These are phyloP conservation scores for Amylostereum areolatum DNA, from an alignment of 1,284 basidiomycete genomes.

Conservation along the genomic window DNA sequence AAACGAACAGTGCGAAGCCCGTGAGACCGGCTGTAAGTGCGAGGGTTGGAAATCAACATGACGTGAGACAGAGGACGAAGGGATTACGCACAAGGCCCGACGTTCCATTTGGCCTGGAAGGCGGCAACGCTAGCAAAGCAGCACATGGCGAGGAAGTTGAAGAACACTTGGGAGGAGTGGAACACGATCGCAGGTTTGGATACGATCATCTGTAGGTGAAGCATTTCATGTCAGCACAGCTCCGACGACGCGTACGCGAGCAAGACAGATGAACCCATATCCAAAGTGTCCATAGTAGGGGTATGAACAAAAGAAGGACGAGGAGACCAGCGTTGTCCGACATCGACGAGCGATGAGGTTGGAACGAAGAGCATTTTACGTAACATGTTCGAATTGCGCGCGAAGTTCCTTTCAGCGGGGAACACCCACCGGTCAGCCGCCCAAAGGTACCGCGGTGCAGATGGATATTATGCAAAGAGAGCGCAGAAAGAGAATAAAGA, in stretches of 20 bases:
- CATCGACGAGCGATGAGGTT: slow-evolving; percentile 24
- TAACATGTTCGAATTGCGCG: slow-evolving; percentile 30
- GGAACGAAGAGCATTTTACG: slow-evolving; percentile 39
- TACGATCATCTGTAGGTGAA: slow-evolving; percentile 66
- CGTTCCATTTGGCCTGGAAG: slow-evolving; percentile 78
- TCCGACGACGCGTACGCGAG: slow-evolving; percentile 5
- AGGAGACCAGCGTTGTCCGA: slow-evolving; percentile 41
- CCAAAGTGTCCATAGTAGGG: slow-evolving; percentile 55
- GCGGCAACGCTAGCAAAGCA: slow-evolving; percentile 81
- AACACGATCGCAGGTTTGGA: slow-evolving; percentile 75
- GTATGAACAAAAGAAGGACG: slow-evolving; percentile 56
- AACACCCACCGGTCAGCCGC: too few relatives aligned
- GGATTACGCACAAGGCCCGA: slow-evolving; percentile 72
- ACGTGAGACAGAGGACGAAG: background rate
- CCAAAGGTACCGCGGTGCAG: slow-evolving; percentile 4
- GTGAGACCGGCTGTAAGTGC: slow-evolving; percentile 65
- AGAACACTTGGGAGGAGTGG: slow-evolving; percentile 72
- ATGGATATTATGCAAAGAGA: slow-evolving; percentile 7
- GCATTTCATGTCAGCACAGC: slow-evolving; percentile 17
- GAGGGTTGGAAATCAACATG: slow-evolving; percentile 4
- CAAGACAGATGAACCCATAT: slow-evolving; percentile 47
- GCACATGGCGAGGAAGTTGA: slow-evolving; percentile 85
- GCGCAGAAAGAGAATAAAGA: slow-evolving; percentile 9
- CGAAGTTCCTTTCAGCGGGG: too few relatives aligned
- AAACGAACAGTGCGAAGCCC: slow-evolving; percentile 80